Evolutionary conservation across 371 early-diverging fungal genomes (phyloP).

Genomic region (Dipsacomyces acuminosporus): DNA sequence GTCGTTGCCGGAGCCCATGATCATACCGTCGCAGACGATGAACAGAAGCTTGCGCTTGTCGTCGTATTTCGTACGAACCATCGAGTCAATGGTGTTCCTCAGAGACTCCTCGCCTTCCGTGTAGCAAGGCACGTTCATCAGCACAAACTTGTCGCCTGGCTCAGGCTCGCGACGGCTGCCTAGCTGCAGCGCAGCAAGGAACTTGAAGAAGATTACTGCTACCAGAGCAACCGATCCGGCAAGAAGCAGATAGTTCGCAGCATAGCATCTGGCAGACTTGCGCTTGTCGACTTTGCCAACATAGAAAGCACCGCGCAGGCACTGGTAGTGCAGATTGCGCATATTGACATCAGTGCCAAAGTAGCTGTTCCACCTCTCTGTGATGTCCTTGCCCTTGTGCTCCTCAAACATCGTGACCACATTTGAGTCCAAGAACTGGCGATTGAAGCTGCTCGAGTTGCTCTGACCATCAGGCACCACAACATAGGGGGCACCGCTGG

Average conservation of each 20-base stretch:
- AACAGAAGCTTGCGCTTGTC: constrained; percentile 92
- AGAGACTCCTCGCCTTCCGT: constrained; percentile 92
- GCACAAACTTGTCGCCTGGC: constrained; percentile 81
- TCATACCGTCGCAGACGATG: constrained; percentile 86
- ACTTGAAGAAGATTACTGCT: constrained; percentile 82
- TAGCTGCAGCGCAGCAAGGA: constrained; percentile 83
- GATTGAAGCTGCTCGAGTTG: constrained; percentile 49
- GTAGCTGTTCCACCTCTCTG: constrained; percentile 54
- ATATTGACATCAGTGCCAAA: constrained; percentile 27
- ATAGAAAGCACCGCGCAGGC: constrained; percentile 82
- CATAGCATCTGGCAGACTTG: constrained; percentile 70
- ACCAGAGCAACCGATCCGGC: constrained; percentile 73
- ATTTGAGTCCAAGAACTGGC: constrained; percentile 43
- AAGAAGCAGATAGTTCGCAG: constrained; percentile 84
- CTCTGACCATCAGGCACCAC: constrained; percentile 51
- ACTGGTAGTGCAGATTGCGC: constrained; percentile 51
- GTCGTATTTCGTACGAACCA: constrained; percentile 84
- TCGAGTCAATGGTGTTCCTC: constrained; percentile 86
- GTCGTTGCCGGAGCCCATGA: constrained; percentile 94
- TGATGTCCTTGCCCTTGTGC: constrained; percentile 62
- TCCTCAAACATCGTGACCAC: constrained; percentile 62
- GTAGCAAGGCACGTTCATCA: constrained; percentile 90
- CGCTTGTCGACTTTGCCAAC: constrained; percentile 85
- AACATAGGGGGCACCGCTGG: constrained; percentile 44
- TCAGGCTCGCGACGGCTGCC: constrained; percentile 72